A percentile compares a stretch with the other conserved stretches of the same genome.
These are phyloP conservation scores for Backusella liffmaniae DNA, from an alignment of 192 early-diverging fungal species.

Conservation along the genomic window DNA sequence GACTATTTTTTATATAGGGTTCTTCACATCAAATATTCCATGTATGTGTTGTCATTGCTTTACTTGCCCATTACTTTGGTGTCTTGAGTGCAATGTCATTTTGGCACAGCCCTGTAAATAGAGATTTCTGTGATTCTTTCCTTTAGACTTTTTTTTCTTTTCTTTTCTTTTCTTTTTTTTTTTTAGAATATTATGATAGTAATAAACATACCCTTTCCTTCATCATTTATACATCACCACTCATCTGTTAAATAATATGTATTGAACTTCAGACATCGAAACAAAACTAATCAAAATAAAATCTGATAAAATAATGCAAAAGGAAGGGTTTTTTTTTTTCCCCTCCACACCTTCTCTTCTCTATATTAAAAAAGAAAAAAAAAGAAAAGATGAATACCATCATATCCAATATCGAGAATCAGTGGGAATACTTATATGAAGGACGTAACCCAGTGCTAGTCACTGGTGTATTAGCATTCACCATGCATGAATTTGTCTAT, in stretches of 20 bases:
- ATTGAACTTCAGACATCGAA: no score
- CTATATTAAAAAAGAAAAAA: background rate
- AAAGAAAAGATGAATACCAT: background rate
- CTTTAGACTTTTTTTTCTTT: background rate
- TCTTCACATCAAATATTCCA: constrained; percentile 94
- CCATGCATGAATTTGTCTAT: constrained; percentile 89
- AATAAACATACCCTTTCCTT: background rate
- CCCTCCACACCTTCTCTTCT: background rate
- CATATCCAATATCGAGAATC: constrained; percentile 35
- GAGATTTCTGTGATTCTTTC: background rate
- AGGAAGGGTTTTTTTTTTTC: background rate
- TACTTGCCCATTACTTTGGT: constrained; percentile 68
- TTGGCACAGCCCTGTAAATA: constrained; percentile 43
- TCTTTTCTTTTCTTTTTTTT: background rate
- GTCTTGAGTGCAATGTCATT: constrained; percentile 57
- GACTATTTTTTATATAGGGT: constrained; percentile 32
- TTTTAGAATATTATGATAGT: background rate
- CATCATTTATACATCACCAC: background rate
- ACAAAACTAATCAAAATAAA: no score
- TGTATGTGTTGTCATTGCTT: constrained; percentile 73
- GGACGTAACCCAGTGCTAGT: constrained; percentile 69
- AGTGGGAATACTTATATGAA: constrained; percentile 64
- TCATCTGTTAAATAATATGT: background rate
- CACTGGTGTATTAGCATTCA: constrained; percentile 72
- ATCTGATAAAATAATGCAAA: no score